Evolutionary conservation across 768 basidiomycete species (phyloP), one percentile per base, ranked within the genome.

Genomic region (Leucogyrophana mollusca): DNA sequence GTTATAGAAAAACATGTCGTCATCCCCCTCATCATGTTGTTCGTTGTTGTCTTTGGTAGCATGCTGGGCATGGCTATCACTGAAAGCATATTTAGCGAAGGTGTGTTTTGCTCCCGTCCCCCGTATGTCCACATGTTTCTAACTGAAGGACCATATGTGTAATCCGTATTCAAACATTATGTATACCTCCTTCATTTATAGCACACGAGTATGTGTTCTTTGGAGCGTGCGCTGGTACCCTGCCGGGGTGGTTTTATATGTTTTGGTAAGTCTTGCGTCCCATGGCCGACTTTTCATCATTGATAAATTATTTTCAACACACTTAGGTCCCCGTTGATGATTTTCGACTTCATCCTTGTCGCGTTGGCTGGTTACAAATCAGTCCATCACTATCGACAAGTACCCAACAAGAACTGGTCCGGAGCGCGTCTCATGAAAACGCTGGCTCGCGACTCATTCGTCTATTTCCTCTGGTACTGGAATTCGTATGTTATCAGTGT

Each of bases 381-480:
- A 16, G 11, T 46, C n/a, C 45, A 46, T 10, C n/a, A 39, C n/a
- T 46, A 46, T n/a, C 9, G 11, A 16, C 37, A 10, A 40, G 35
- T 46, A 17, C 45, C 45, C 17, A 14, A 46, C 24, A 46, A 46
- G 24, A 23, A 16, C 20, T 40, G 45, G 45, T 46, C 25, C 22
- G 35, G 45, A 6, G 45, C 45, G 23, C 45, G 37, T 11, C 37
- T 46, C 8, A 21, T 41, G 35, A 39, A 17, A 13, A 7, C 7
- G 16, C 40, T 46, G 2, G 45, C 45, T 14, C 45, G 45, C 14
- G 45, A 46, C 22, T 46, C 45, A 14, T 27, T 46, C 14, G 9
- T 46, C 21, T 46, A 43, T 42, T 46, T 46, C 17, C 40, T 46
- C 27, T 41, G 37, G 45, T 46, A 37, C 7, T 13, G 36, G 17